Conservation (phyloP, 768 basidiomycete genomes). For the Hypsizygus marmoreus region DNA sequence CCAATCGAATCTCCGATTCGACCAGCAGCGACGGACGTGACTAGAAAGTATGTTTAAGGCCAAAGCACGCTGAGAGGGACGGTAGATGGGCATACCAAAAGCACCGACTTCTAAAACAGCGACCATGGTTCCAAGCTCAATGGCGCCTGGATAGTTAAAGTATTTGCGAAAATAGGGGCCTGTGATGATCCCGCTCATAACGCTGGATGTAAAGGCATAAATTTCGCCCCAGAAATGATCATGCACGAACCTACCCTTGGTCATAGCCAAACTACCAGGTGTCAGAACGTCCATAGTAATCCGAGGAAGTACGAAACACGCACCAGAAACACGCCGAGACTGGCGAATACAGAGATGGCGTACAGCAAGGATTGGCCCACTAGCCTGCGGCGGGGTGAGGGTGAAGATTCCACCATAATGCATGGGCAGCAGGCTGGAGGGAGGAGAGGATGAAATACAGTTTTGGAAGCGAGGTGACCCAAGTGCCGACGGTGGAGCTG, state of each 20-base stretch:
- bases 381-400: constrained; percentile 47
- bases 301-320: constrained; percentile 27
- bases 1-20: constrained; percentile 77
- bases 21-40: constrained; percentile 87
- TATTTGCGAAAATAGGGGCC: constrained; percentile 80
- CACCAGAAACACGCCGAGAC: constrained; percentile 84
- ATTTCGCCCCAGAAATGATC: constrained; percentile 14
- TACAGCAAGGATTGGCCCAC: constrained; percentile 81
- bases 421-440: constrained; percentile 36
- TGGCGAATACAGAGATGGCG: constrained; percentile 77
- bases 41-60: no score
- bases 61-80: no score
- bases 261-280: constrained; percentile 75
- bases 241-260: constrained; percentile 62
- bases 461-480: not conserved
- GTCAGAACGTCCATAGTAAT: constrained; percentile 5
- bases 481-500: constrained; percentile 18
- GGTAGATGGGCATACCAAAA: constrained; percentile 56
- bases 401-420: constrained; percentile 49
- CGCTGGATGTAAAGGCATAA: constrained; percentile 42
- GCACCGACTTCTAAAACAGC: constrained; percentile 94
- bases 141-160: constrained; percentile 75
- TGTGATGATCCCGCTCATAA: constrained; percentile 92
- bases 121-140: constrained; percentile 91
- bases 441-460: constrained; percentile 1